phyloP scores from a whole-genome alignment of 2,329 filamentous ascomycete species.

The Claviceps paspali region DNA sequence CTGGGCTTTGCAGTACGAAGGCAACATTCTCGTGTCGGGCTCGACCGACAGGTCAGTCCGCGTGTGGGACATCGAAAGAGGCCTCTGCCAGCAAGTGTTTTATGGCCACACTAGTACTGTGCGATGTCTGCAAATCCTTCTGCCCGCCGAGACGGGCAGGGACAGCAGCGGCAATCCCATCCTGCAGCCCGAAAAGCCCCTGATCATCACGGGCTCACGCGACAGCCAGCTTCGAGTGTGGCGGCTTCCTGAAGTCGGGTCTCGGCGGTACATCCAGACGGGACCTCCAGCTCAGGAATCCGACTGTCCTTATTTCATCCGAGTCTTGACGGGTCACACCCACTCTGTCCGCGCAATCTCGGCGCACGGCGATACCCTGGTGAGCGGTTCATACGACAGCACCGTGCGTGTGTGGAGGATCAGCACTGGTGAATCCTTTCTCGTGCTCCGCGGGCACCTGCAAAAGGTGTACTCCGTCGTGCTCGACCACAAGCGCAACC shows the following conservation, averaged over 20 bases:
- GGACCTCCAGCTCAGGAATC: conserved; percentile 56
- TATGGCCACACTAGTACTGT: conserved; percentile 97
- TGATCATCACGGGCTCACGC: conserved; percentile 94
- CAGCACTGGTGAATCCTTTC: conserved; percentile 77
- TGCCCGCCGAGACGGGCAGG: conserved; percentile 65
- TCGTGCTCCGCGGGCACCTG: conserved; percentile 71
- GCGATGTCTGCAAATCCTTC: conserved; percentile 83
- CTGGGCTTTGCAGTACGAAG: conserved; percentile 93
- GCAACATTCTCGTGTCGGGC: conserved; percentile 86
- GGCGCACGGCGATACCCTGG: conserved; percentile 85
- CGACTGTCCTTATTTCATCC: conserved; percentile 90
- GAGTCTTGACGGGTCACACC: conserved; percentile 69
- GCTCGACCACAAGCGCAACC: conserved; percentile 75
- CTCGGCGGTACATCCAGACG: conserved; percentile 64
- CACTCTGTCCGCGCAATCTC: conserved; percentile 95
- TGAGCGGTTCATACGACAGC: conserved; percentile 93
- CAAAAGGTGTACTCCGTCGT: conserved; percentile 98
- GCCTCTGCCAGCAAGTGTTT: conserved; percentile 86
- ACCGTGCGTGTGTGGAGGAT: conserved; percentile 95
- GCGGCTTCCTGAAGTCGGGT: conserved; percentile 72
- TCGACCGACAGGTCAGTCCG: conserved; percentile 95
- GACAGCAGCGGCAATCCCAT: conserved; percentile 56
- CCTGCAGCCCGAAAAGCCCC: conserved; percentile 83
- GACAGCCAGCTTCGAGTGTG: conserved; percentile 91
- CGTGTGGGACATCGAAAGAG: conserved; percentile 97